Conservation (phyloP, 352 stramenopile genomes). For the Globisporangium solare region DNA sequence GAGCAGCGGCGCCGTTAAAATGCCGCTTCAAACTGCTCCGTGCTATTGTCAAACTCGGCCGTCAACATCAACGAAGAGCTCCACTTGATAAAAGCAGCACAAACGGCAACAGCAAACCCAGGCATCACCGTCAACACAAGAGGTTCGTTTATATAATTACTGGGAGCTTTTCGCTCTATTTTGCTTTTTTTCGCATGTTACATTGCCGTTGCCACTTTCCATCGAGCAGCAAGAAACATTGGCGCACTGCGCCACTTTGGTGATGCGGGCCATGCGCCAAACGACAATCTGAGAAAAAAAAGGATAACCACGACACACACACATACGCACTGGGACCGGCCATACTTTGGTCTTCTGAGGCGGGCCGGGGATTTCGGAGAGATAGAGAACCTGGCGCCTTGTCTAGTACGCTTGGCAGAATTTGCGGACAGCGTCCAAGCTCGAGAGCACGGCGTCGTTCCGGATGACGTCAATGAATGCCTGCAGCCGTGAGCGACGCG, state of each 20-base stretch:
- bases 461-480: slow-evolving; percentile 56
- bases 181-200: slow-evolving; percentile 11
- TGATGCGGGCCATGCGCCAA: not conserved
- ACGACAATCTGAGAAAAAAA: too few species aligned
- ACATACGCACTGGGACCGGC: too few species aligned
- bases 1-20: too few species aligned
- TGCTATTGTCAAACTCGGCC: too few species aligned
- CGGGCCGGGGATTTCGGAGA: too few species aligned
- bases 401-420: slow-evolving; percentile 77
- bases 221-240: slow-evolving; percentile 11
- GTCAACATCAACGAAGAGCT: too few species aligned
- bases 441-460: slow-evolving; percentile 38
- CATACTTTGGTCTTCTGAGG: too few species aligned
- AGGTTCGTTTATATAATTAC: not conserved
- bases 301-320: too few species aligned
- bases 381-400: not conserved
- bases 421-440: slow-evolving; percentile 48
- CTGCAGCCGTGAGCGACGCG: slow-evolving; percentile 50
- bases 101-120: not conserved
- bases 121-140: not conserved
- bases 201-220: slow-evolving; percentile 13
- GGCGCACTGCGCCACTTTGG: not conserved
- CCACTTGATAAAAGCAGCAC: too few species aligned
- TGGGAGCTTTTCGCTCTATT: not conserved
- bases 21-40: too few species aligned